phyloP scores from a whole-genome alignment of 352 stramenopile genomes.

The Phytopythium cucurbitacearum region DNA sequence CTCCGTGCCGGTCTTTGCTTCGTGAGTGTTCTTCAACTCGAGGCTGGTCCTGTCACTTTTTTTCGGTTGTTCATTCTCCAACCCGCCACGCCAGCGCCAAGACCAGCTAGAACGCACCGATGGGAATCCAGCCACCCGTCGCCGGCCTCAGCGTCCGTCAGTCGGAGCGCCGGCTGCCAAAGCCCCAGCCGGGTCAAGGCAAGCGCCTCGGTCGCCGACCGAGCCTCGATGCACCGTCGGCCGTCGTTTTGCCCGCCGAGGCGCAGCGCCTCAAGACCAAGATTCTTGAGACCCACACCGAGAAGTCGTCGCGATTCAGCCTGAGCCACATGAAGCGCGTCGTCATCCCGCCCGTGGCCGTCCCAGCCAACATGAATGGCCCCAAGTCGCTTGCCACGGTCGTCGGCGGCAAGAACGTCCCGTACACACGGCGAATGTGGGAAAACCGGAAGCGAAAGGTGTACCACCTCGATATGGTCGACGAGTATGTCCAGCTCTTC shows the following conservation, averaged over 20 bases:
- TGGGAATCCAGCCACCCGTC: constrained; percentile 45
- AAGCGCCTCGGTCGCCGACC: constrained; percentile 30
- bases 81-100: constrained; percentile 1
- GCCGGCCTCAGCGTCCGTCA: constrained; percentile 11
- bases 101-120: constrained; percentile 8
- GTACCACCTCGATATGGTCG: constrained; percentile 46
- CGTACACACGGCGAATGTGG: constrained; percentile 65
- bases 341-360: constrained; percentile 50
- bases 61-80: background rate
- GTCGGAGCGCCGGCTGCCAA: constrained; percentile 23
- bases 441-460: constrained; percentile 51
- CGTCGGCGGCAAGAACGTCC: constrained; percentile 54
- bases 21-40: background rate
- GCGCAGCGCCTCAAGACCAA: constrained; percentile 55
- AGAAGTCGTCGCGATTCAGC: constrained; percentile 49
- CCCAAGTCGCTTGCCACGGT: constrained; percentile 30
- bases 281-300: constrained; percentile 36
- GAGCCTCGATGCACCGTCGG: constrained; percentile 23
- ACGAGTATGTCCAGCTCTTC: constrained; percentile 36
- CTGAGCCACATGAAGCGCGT: constrained; percentile 54
- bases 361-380: constrained; percentile 46
- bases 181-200: constrained; percentile 17
- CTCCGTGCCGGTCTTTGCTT: background rate
- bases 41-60: constrained; percentile 4
- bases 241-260: constrained; percentile 28